A percentile compares a stretch with the other conserved stretches of the same genome.
Evolutionary conservation across 176 grass and related monocot species (phyloP).

Genomic region (Ampelocalamus luodianensis): DNA sequence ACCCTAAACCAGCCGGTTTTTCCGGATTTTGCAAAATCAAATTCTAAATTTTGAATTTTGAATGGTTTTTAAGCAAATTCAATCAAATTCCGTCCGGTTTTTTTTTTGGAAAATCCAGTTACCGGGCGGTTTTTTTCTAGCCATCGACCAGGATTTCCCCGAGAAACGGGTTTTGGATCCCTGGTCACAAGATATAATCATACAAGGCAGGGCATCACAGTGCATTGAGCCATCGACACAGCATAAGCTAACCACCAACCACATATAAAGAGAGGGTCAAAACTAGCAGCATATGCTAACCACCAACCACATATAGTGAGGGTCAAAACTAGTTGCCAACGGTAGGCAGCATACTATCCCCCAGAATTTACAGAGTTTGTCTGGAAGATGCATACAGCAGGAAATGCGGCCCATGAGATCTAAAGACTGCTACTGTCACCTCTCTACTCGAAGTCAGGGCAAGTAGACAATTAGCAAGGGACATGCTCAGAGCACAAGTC

Average conservation of each 20-base stretch:
- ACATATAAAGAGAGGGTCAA: no score
- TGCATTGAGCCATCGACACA: background rate
- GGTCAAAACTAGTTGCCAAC: background rate
- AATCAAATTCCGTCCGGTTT: no score
- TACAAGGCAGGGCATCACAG: background rate
- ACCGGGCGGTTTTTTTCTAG: no score
- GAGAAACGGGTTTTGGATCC: no score
- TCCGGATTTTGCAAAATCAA: no score
- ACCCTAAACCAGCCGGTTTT: no score
- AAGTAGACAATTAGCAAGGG: slow-evolving; percentile 11
- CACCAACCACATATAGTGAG: background rate
- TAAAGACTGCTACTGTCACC: background rate
- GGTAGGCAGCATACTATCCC: background rate
- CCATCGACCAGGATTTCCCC: no score
- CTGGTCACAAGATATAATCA: background rate
- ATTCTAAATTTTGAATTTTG: no score
- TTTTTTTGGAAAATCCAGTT: no score
- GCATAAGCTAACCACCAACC: background rate
- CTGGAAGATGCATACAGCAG: background rate
- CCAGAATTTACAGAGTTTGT: slow-evolving; percentile 30
- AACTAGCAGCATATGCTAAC: background rate
- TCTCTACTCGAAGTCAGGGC: background rate
- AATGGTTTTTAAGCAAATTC: no score
- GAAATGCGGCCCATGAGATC: background rate
- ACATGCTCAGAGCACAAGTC: background rate